Base-by-base conservation (phyloP, 2,329 filamentous ascomycete species). In the Graphiopsis chlorocephala region DNA sequence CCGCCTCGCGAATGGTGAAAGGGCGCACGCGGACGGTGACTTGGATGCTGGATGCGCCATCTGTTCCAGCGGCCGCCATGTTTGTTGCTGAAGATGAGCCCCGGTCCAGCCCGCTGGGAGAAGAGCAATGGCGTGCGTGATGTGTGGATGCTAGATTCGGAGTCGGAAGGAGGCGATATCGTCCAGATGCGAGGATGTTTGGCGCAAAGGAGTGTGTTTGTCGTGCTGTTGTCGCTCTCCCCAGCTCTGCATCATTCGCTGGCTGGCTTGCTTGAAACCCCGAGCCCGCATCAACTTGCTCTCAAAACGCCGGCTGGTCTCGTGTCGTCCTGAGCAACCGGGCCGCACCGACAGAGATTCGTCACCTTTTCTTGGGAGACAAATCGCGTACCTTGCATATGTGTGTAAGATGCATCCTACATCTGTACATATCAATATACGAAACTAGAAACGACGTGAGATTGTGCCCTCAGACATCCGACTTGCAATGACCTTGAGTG, bases 1-100 rank as follows among this genome's bases (percentile, higher is more conserved):
- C 95, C 71, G 95, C 95, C 84, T 99, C 95, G 80, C 93, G 85
- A 71, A 98, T 97, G 14, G 87, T 89, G 72, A 89, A 89, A 25
- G 87, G 87, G 66, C 87, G 83, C 58, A 89, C 86, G 77, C 86
- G 81, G 68, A 89, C 85, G 57, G 80, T 78, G 69, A 83, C 81
- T 65, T 79, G 77, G 71, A 83, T 83, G 70, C 80, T 82, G 66
- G 80, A 81, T 61, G 81, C 80, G 75, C 80, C 81, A 68, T 78
- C 79, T 61, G 42, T 20, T 8, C 60, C 48, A 31, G 48, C 48
- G 60, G 35, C 60, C 8, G 38, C 38, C 60, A 62, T 62, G 47
- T 53, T 61, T 55, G 47, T 31, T 62, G 48, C 15, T 29, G 33
- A 25, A 45, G 25, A 15, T 17, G 35, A 42, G 31, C 48, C 29